Evolutionary conservation across 805 yeast genomes (phyloP), one percentile per base, ranked within the genome.

Genomic region (Zygosaccharomyces bailii): DNA sequence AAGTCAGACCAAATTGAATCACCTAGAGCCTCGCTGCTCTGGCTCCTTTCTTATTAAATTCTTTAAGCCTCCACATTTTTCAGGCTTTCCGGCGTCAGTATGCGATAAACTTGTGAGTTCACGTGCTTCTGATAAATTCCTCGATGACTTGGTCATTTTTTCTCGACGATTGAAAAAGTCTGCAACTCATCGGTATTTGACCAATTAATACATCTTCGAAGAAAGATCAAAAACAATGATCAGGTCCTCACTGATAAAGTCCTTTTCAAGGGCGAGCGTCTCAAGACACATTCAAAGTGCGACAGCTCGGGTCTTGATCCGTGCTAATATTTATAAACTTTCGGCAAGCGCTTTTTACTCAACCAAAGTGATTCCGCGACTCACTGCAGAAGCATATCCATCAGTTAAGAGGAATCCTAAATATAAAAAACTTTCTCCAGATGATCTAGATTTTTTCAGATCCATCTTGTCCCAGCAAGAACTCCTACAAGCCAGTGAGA

Each of bases 361-460:
- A 3, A 50, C 57, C 17, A 58, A 58, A 37, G 24, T 46, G 25
- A 54, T 47, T 25, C 60, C 62, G 13, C 61, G 47, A 40, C 68
- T 86, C 31, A 88, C 96, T 0, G 73, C 83, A 1, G 91, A 85
- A 39, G 70, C 82, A 3, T 88, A 88, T 60, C 76, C 84, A 25
- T 65, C 71, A 23, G 75, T 85, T 17, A 57, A 72, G 44, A 71
- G 89, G 50, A 66, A 78, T 50, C 60, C 70, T 1, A 58, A 60
- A 9, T 88, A 63, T 65, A 80, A 79, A 49, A 61, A 65, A 35
- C 64, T 90, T 10, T 73, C 73, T 1, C 67, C 70, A 0, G 69
- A 66, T 5, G 95, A 90, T 56, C 43, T 91, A 6, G 72, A 64
- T 0, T 73, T 63, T 53, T 93, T 91, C 72, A 68, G 71, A 48